Evolutionary conservation across 768 basidiomycete genomes (phyloP), one percentile per base, ranked within the genome.

Genomic region (Mycena latifolia): DNA sequence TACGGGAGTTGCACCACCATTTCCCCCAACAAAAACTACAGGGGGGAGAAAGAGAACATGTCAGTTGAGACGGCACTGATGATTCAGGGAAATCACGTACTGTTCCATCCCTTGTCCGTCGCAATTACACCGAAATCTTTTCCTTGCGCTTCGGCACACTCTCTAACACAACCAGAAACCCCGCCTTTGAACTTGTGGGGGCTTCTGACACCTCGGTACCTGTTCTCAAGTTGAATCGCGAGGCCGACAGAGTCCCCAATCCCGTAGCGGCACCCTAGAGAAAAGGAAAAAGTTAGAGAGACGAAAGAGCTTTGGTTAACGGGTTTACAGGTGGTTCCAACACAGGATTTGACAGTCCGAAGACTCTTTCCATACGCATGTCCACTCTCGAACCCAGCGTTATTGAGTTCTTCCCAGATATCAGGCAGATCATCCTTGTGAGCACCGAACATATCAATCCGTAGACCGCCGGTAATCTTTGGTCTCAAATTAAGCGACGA

Each of bases 151-250:
- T 92, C 92, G 0, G 91, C 92, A 65, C 92, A 93, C 73, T 92
- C 92, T 20, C 91, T 84, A 0, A 90, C 83, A 71, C 91, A 92
- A 22, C 91, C 91, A 24, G 86, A 88, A 5, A 93, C 89, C 14
- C 92, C 92, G 27, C 91, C 91, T 76, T 92, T 92, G 73, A 92
- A 78, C 74, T 92, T 92, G 75, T 90, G 89, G n/a, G 89, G 90
- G 6, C 85, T 83, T 12, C 88, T 81, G 47, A 92, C 84, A 20
- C 91, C 90, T 60, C 87, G 86, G 75, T 92, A 92, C 7, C 92
- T 83, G 61, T 91, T 85, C 76, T 93, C 91, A 6, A 93, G 84
- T 65, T 85, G 81, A 41, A 92, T 82, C 0, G 92, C 92, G 63
- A 93, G 81, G 24, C 90, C 89, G 29, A 93, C 92, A 3, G 89